Conservation (phyloP, 2,329 filamentous ascomycete genomes). For the Cladosporium sp. region DNA sequence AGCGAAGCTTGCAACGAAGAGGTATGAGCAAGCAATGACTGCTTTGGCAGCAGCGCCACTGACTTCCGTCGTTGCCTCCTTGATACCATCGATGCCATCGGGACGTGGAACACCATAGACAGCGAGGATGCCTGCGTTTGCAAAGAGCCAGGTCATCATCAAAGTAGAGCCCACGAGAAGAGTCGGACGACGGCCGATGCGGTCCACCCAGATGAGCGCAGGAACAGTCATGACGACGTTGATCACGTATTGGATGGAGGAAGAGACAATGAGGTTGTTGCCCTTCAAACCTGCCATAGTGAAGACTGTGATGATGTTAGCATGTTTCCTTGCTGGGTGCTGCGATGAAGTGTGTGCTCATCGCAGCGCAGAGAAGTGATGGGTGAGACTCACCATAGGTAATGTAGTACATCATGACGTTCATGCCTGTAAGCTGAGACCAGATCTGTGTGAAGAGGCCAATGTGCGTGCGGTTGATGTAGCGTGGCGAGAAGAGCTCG, state of each 20-base stretch:
- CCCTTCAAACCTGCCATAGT: constrained; percentile 60
- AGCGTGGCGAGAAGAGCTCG: constrained; percentile 68
- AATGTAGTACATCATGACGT: constrained; percentile 47
- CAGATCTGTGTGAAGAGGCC: constrained; percentile 71
- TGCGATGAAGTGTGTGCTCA: no score
- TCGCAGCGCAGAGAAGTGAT: no score
- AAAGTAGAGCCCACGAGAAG: constrained; percentile 62
- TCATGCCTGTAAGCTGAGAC: constrained; percentile 74
- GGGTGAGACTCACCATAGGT: background rate
- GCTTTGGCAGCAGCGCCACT: constrained; percentile 38
- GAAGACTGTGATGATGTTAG: constrained; percentile 56
- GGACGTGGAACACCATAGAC: constrained; percentile 47
- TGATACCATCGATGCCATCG: constrained; percentile 36
- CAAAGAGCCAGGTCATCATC: constrained; percentile 61
- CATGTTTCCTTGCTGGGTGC: background rate
- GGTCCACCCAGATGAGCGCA: constrained; percentile 69
- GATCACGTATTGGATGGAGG: constrained; percentile 71
- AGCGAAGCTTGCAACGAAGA: constrained; percentile 68
- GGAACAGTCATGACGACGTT: constrained; percentile 76
- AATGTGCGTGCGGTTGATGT: constrained; percentile 67
- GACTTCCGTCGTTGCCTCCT: constrained; percentile 40
- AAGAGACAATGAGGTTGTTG: constrained; percentile 58
- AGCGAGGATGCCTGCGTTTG: constrained; percentile 60
- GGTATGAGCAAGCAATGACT: constrained; percentile 66
- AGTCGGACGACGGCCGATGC: constrained; percentile 67